Evolutionary conservation across 169 alveolate species (phyloP).

Genomic region (Eimeria necatrix): DNA sequence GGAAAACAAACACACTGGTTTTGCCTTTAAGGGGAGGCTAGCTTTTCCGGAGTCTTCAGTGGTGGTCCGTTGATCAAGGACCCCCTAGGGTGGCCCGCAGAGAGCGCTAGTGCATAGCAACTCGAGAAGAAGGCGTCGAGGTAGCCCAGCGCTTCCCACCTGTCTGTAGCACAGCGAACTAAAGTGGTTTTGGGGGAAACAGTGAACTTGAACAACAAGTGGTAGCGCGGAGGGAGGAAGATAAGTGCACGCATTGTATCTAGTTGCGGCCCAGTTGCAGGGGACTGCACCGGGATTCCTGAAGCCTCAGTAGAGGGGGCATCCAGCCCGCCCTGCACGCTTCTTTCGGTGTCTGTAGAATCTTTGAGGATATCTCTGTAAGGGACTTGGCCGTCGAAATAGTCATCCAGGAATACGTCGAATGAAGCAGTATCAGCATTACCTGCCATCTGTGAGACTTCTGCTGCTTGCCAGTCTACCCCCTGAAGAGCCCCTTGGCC

Average conservation of each 20-base stretch:
- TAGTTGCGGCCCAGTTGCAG: constrained; percentile 13
- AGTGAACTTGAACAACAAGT: constrained; percentile 37
- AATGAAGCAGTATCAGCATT: background rate
- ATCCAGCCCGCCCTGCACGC: background rate
- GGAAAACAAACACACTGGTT: background rate
- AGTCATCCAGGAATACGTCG: constrained; percentile 25
- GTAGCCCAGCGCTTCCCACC: constrained; percentile 71
- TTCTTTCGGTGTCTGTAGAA: background rate
- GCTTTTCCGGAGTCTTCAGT: background rate
- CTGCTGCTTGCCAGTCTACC: background rate
- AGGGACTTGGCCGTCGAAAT: constrained; percentile 21
- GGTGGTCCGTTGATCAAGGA: background rate
- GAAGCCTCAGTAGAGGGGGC: background rate
- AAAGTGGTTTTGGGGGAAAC: constrained; percentile 16
- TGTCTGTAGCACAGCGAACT: constrained; percentile 66
- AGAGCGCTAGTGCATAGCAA: constrained; percentile 14
- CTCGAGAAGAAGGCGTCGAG: constrained; percentile 60
- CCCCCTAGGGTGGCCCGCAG: background rate
- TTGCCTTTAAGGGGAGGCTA: background rate
- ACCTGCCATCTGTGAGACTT: background rate
- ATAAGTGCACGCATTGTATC: constrained; percentile 43
- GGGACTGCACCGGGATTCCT: background rate
- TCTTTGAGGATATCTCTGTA: background rate
- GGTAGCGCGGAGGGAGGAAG: constrained; percentile 64
- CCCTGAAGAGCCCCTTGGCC: background rate